phyloP scores from a whole-genome alignment of 805 yeast genomes.

The Blastobotrys chiropterorum region DNA sequence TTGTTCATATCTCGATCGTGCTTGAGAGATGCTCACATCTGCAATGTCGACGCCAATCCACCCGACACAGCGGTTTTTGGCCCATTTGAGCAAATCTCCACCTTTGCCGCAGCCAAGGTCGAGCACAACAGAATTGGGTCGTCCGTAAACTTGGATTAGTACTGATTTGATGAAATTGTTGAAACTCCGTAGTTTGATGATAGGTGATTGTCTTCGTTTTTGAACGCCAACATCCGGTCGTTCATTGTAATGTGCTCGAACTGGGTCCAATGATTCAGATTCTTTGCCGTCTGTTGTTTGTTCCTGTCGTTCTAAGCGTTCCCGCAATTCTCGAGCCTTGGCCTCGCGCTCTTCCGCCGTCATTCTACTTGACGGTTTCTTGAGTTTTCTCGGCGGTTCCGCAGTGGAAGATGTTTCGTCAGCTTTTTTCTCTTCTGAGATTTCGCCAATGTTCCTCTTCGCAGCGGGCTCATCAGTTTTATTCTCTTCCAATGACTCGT shows the following conservation, averaged over 20 bases:
- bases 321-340: conserved; percentile 12
- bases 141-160: conserved; percentile 40
- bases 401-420: not conserved
- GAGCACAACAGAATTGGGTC: conserved; percentile 49
- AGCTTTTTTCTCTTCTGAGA: not conserved
- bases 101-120: conserved; percentile 98
- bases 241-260: conserved; percentile 79
- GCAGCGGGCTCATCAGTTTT: not conserved
- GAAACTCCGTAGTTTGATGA: conserved; percentile 78
- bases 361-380: conserved; percentile 16
- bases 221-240: conserved; percentile 60
- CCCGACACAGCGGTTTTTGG: conserved; percentile 61
- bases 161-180: conserved; percentile 89
- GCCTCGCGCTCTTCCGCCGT: conserved; percentile 12
- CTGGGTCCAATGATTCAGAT: conserved; percentile 36
- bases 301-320: conserved; percentile 10
- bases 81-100: conserved; percentile 91
- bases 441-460: not conserved
- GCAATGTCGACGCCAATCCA: conserved; percentile 91
- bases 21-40: conserved; percentile 80
- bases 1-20: conserved; percentile 65
- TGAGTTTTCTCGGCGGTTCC: conserved; percentile 15
- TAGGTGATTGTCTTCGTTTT: conserved; percentile 69
- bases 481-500: not conserved
- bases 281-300: conserved; percentile 2